Conservation (phyloP, 345 rosid genomes). For the Eucalyptus regnans region DNA sequence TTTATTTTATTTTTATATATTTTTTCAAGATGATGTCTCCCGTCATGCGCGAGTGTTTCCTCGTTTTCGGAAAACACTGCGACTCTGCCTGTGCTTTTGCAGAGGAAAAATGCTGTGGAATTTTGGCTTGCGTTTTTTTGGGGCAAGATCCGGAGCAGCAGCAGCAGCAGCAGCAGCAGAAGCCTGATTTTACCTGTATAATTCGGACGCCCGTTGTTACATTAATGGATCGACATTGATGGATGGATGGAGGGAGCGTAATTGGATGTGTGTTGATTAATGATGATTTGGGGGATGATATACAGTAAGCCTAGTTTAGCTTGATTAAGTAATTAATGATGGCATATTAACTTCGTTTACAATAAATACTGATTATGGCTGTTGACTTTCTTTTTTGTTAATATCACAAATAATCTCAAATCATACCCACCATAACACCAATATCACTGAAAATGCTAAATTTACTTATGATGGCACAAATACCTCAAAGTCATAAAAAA, state of each 20-base stretch:
- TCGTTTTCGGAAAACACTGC: background rate
- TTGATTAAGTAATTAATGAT: background rate
- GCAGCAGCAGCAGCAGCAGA: background rate
- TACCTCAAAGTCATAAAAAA: background rate
- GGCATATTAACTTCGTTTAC: background rate
- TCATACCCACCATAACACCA: background rate
- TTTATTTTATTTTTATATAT: accelerated
- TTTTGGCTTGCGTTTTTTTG: background rate
- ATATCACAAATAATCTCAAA: background rate
- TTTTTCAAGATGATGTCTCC: background rate
- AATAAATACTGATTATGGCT: background rate
- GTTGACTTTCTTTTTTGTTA: background rate
- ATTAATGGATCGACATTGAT: background rate
- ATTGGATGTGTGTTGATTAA: background rate
- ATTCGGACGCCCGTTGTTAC: background rate
- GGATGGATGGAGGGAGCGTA: background rate
- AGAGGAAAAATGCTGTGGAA: background rate
- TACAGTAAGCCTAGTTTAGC: background rate
- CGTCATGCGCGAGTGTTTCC: background rate
- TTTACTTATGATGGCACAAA: background rate
- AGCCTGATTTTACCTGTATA: background rate
- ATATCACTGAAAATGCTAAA: too few relatives aligned
- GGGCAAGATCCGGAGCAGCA: background rate
- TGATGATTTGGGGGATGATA: background rate
- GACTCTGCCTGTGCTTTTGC: background rate